Conservation (phyloP, 257 asterid species). For the Orobanche coerulescens region DNA sequence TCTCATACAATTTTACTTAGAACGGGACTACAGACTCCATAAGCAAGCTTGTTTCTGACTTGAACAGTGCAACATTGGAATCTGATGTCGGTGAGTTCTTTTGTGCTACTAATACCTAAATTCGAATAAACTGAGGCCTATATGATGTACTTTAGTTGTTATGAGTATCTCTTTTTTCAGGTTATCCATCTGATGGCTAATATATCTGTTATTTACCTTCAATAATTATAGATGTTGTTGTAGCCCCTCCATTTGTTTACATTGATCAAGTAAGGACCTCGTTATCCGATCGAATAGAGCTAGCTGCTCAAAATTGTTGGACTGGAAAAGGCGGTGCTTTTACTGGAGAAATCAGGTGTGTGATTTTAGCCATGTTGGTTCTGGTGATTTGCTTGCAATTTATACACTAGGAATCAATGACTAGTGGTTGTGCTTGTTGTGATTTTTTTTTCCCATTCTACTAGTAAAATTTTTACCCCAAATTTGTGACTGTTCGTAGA, state of each 20-base stretch:
- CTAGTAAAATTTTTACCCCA: no score
- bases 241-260: constrained; percentile 92
- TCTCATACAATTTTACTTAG: constrained; percentile 27
- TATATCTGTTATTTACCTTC: constrained; percentile 7
- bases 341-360: constrained; percentile 96
- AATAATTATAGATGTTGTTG: constrained; percentile 74
- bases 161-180: not conserved
- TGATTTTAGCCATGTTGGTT: not conserved
- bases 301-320: constrained; percentile 97
- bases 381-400: not conserved
- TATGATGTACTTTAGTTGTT: not conserved
- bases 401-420: constrained; percentile 6
- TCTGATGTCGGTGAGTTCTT: constrained; percentile 75
- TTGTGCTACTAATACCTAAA: not conserved
- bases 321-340: constrained; percentile 98
- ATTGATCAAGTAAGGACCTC: constrained; percentile 87
- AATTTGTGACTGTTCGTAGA: no score
- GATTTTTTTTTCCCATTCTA: no score
- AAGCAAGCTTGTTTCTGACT: constrained; percentile 70
- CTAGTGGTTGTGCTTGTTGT: no score
- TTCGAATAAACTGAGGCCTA: not conserved
- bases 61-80: constrained; percentile 71
- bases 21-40: constrained; percentile 88
- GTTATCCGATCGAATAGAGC: constrained; percentile 57
- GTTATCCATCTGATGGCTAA: not conserved